These are phyloP conservation scores for Trametes elegans DNA, from an alignment of 768 basidiomycete genomes.

Conservation along the genomic window DNA sequence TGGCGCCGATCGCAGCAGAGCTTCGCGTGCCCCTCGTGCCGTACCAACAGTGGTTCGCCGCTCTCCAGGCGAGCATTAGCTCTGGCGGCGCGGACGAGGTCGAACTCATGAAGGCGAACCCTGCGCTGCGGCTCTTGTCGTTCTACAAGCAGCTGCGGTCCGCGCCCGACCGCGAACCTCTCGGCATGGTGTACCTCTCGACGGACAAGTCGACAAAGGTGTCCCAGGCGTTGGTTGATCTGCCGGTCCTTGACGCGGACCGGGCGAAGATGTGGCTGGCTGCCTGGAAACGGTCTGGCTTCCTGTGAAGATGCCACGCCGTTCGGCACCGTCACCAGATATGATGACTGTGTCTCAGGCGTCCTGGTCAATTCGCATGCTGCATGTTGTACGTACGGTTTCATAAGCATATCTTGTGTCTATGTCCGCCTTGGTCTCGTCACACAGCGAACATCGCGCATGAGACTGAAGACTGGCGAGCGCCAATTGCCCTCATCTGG, in stretches of 20 bases:
- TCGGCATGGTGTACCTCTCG: too few relatives aligned
- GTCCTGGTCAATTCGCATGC: too few relatives aligned
- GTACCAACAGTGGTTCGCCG: constrained; percentile 27
- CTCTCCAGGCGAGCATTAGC: constrained; percentile 6
- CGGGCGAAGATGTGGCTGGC: not conserved
- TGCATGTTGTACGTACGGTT: too few relatives aligned
- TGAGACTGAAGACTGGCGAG: too few relatives aligned
- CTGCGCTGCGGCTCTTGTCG: constrained; percentile 28
- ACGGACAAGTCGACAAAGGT: not conserved
- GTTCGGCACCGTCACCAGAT: too few relatives aligned
- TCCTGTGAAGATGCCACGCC: too few relatives aligned
- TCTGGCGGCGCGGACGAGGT: constrained; percentile 11
- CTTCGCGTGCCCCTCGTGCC: constrained; percentile 27
- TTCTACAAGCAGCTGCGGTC: constrained; percentile 19
- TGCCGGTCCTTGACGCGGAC: not conserved
- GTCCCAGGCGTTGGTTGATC: not conserved
- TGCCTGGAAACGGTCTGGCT: too few relatives aligned
- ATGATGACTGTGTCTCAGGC: too few relatives aligned
- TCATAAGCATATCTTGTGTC: too few relatives aligned
- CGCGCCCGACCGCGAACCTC: constrained; percentile 11
- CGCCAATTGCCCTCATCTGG: too few relatives aligned
- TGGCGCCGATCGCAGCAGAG: constrained; percentile 8
- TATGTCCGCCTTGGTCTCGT: too few relatives aligned
- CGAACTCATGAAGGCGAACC: constrained; percentile 19
- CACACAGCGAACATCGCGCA: too few relatives aligned